Evolutionary conservation across 2,329 filamentous ascomycete species (phyloP).

Genomic region (Bretziella fagacearum): DNA sequence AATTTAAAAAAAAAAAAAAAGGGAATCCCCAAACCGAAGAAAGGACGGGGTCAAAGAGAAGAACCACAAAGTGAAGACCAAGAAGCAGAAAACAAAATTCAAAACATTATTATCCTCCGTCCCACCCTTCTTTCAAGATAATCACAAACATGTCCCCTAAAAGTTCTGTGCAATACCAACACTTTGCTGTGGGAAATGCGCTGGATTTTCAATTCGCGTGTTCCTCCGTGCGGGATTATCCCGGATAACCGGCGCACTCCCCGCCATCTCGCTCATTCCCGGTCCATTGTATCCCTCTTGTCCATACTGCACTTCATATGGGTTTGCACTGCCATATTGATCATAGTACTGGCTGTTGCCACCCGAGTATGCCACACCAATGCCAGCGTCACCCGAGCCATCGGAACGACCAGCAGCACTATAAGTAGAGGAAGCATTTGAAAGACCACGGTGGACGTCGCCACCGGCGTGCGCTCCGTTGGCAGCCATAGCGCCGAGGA

Average conservation of each 20-base stretch:
- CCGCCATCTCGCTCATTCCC: conserved; percentile 11
- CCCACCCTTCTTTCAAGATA: not conserved
- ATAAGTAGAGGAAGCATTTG: conserved; percentile 92
- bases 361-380: conserved; percentile 32
- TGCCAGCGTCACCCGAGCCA: conserved; percentile 36
- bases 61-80: conserved; percentile 6
- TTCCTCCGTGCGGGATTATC: conserved; percentile 87
- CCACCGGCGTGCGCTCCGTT: conserved; percentile 26
- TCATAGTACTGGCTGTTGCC: conserved; percentile 30
- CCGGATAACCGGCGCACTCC: conserved; percentile 51
- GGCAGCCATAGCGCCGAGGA: conserved; percentile 67
- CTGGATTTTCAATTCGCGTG: conserved; percentile 82
- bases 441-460: conserved; percentile 74
- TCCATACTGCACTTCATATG: conserved; percentile 16
- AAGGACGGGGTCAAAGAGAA: not conserved
- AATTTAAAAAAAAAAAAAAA: conserved; percentile 1
- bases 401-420: conserved; percentile 65
- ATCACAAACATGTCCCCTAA: conserved; percentile 34
- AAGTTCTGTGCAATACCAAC: conserved; percentile 97
- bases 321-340: conserved; percentile 19
- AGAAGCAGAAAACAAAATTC: not conserved
- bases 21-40: not conserved
- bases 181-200: conserved; percentile 80
- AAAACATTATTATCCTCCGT: not conserved
- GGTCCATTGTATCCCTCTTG: not conserved